Evolutionary conservation across 2,329 filamentous ascomycete genomes (phyloP).

Genomic region (Mycosphaerella arachidis): DNA sequence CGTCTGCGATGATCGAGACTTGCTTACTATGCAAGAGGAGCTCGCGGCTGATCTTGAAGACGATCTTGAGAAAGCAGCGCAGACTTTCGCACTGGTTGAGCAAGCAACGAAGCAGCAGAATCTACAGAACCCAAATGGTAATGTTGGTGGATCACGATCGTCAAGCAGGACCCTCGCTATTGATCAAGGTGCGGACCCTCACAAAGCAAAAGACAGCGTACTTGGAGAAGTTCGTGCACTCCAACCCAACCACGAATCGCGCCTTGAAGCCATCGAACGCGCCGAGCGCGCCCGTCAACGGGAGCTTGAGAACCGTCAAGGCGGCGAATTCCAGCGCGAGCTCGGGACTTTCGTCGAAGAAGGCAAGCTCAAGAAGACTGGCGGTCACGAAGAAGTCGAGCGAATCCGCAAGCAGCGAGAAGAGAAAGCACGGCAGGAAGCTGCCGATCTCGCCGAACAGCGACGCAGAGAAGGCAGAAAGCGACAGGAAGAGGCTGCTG

Average conservation of each 20-base stretch:
- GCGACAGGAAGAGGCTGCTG: slow-evolving; percentile 36
- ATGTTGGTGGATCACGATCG: slow-evolving; percentile 6
- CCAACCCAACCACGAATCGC: slow-evolving; percentile 87
- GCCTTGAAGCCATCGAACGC: slow-evolving; percentile 93
- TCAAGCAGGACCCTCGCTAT: slow-evolving; percentile 33
- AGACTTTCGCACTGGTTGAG: slow-evolving; percentile 92
- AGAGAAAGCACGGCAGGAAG: slow-evolving; percentile 77
- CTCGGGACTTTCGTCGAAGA: slow-evolving; percentile 80
- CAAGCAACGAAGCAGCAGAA: slow-evolving; percentile 97
- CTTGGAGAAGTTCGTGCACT: slow-evolving; percentile 89
- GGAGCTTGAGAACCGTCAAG: slow-evolving; percentile 71
- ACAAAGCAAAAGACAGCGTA: slow-evolving; percentile 82
- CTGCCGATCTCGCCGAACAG: slow-evolving; percentile 52
- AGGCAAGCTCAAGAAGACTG: slow-evolving; percentile 90
- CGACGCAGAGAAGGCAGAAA: slow-evolving; percentile 44
- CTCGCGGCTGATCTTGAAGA: slow-evolving; percentile 87
- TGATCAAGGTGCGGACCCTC: slow-evolving; percentile 61
- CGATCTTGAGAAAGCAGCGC: slow-evolving; percentile 87
- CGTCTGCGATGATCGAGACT: slow-evolving; percentile 90
- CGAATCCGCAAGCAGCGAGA: slow-evolving; percentile 78
- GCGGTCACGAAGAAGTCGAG: slow-evolving; percentile 91
- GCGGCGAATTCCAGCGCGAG: slow-evolving; percentile 79
- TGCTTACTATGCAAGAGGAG: slow-evolving; percentile 94
- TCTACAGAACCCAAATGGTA: slow-evolving; percentile 56
- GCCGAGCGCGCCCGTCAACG: slow-evolving; percentile 87